These are phyloP conservation scores for Mycena rosella DNA, from an alignment of 768 basidiomycete genomes.

Conservation along the genomic window DNA sequence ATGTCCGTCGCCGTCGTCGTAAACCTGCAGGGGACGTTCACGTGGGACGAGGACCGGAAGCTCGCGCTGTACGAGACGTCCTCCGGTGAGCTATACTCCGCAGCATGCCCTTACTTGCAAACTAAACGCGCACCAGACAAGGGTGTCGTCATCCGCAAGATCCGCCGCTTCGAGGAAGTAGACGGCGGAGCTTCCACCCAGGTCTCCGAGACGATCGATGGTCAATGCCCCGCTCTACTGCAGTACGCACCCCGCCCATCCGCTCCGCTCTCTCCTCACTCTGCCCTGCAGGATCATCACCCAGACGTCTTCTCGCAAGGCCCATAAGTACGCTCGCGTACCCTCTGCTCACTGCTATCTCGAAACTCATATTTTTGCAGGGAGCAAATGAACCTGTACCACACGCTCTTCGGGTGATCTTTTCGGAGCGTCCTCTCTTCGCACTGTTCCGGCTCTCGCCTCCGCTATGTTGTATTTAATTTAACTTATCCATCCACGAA, in stretches of 20 bases:
- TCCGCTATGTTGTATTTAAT: too few species aligned
- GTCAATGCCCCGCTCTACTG: constrained; percentile 26
- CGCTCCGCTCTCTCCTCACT: not conserved
- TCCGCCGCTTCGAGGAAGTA: constrained; percentile 26
- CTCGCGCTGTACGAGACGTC: constrained; percentile 33
- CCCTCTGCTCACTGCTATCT: too few species aligned
- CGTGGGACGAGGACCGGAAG: constrained; percentile 22
- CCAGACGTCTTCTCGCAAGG: constrained; percentile 10
- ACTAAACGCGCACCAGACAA: constrained; percentile 17
- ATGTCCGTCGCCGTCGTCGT: constrained; percentile 25
- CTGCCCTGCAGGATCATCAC: constrained; percentile 21
- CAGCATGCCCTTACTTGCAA: too few species aligned
- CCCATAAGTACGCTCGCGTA: not conserved
- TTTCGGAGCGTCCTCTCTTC: too few species aligned
- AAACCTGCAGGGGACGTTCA: constrained; percentile 30
- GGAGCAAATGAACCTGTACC: constrained; percentile 27
- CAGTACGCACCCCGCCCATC: constrained; percentile 22
- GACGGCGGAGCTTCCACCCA: constrained; percentile 25
- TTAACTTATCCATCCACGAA: too few species aligned
- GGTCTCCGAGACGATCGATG: constrained; percentile 33
- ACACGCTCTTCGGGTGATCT: constrained; percentile 25
- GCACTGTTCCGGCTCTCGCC: too few species aligned
- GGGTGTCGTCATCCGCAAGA: constrained; percentile 25
- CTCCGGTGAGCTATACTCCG: constrained; percentile 31
- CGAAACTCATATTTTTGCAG: constrained; percentile 4